Percentiles rank a stretch among this genome's conserved stretches.
Conservation (phyloP, 2,329 filamentous ascomycete genomes). For the Fusarium zealandicum region DNA sequence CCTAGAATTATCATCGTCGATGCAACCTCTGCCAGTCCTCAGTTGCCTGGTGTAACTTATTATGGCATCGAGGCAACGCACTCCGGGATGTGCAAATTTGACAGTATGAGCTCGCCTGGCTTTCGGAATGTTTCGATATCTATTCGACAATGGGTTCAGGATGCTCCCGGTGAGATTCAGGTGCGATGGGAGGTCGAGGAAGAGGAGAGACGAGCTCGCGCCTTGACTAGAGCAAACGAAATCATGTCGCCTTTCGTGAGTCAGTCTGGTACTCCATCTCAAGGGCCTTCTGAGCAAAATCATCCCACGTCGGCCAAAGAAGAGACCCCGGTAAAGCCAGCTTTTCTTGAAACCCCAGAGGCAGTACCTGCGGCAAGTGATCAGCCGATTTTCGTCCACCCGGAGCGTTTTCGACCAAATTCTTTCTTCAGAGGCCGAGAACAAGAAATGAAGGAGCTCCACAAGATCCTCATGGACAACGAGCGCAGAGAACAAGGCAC, state of each 20-base stretch:
- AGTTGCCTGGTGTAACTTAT: slow-evolving; percentile 72
- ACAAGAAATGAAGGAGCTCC: slow-evolving; percentile 30
- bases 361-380: slow-evolving; percentile 1
- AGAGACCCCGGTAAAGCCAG: slow-evolving; percentile 1
- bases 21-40: slow-evolving; percentile 71
- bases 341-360: background rate
- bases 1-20: slow-evolving; percentile 69
- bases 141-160: slow-evolving; percentile 59
- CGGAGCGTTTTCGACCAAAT: slow-evolving; percentile 37
- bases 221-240: slow-evolving; percentile 55
- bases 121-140: slow-evolving; percentile 62
- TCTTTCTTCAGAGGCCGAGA: slow-evolving; percentile 31
- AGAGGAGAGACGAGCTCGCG: slow-evolving; percentile 56
- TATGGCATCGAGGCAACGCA: slow-evolving; percentile 80
- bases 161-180: slow-evolving; percentile 61
- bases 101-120: slow-evolving; percentile 68
- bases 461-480: slow-evolving; percentile 33
- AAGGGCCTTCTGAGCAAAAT: slow-evolving; percentile 2
- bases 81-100: slow-evolving; percentile 76
- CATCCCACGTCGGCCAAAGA: background rate
- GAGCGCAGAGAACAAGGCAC: slow-evolving; percentile 30
- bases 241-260: slow-evolving; percentile 45
- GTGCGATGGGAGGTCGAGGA: slow-evolving; percentile 68
- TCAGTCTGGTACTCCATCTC: background rate
- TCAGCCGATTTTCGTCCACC: slow-evolving; percentile 34